A percentile compares a stretch with the other conserved stretches of the same genome.
Evolutionary conservation across 257 asterid genomes (phyloP).

Genomic region (Henckelia pumila): DNA sequence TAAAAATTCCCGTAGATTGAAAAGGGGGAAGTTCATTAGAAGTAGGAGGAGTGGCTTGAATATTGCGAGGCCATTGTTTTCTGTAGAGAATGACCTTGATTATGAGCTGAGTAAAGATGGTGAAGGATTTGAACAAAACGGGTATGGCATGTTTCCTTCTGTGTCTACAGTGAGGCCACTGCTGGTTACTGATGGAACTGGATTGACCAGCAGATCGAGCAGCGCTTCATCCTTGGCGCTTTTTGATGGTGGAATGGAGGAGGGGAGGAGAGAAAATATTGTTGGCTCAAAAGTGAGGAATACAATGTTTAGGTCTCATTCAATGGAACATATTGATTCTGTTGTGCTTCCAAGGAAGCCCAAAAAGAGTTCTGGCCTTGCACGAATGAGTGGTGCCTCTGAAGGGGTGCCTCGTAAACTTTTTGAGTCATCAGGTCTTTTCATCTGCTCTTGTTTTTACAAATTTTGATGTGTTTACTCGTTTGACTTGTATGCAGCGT

Average conservation of each 20-base stretch:
- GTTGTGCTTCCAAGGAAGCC: constrained; percentile 24
- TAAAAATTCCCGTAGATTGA: constrained; percentile 18
- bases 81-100: constrained; percentile 29
- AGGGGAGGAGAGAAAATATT: constrained; percentile 4
- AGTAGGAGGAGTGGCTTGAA: constrained; percentile 20
- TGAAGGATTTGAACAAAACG: constrained; percentile 32
- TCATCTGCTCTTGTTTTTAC: neutral
- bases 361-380: neutral
- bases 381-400: constrained; percentile 16
- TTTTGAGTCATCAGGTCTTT: constrained; percentile 38
- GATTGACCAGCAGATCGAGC: constrained; percentile 20
- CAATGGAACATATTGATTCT: constrained; percentile 15
- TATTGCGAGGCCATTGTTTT: constrained; percentile 23
- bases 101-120: constrained; percentile 19
- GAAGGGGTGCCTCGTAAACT: constrained; percentile 15
- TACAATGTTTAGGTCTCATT: constrained; percentile 18
- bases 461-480: neutral
- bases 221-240: constrained; percentile 18
- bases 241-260: constrained; percentile 23
- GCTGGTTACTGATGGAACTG: constrained; percentile 34
- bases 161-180: constrained; percentile 31
- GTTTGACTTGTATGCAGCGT: neutral
- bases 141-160: constrained; percentile 25
- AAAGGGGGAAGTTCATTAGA: constrained; percentile 26
- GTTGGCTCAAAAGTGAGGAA: constrained; percentile 1